These are phyloP conservation scores for Yamadazyma sp. DNA, from an alignment of 1,139 yeast genomes.

Conservation along the genomic window DNA sequence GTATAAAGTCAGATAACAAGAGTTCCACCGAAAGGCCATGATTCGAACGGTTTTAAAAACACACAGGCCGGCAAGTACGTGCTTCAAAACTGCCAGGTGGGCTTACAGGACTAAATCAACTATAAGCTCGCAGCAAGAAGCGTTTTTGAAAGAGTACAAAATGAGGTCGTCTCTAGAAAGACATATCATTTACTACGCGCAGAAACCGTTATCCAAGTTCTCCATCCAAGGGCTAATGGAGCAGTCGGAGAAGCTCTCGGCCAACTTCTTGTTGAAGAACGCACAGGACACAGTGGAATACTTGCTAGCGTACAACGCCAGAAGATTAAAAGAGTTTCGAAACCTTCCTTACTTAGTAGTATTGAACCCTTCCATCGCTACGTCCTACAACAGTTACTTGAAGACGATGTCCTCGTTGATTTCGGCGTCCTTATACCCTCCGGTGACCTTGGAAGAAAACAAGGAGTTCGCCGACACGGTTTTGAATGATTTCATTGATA, in stretches of 20 bases:
- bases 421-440: slow-evolving; percentile 37
- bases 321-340: slow-evolving; percentile 67
- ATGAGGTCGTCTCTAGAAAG: slow-evolving; percentile 52
- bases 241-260: slow-evolving; percentile 41
- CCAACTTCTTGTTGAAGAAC: slow-evolving; percentile 31
- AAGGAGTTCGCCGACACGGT: slow-evolving; percentile 45
- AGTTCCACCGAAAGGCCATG: too few species aligned
- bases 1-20: too few species aligned
- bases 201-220: slow-evolving; percentile 46
- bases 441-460: slow-evolving; percentile 55
- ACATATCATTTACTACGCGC: slow-evolving; percentile 51
- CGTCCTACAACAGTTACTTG: slow-evolving; percentile 71
- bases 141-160: slow-evolving; percentile 45
- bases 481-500: slow-evolving; percentile 60
- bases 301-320: slow-evolving; percentile 48
- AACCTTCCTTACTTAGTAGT: slow-evolving; percentile 80
- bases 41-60: too few species aligned
- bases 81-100: too few species aligned
- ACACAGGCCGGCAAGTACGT: too few species aligned
- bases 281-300: slow-evolving; percentile 47
- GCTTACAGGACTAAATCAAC: neutral
- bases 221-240: slow-evolving; percentile 45
- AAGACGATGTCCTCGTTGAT: slow-evolving; percentile 66
- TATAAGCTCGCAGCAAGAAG: slow-evolving; percentile 24
- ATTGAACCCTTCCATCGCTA: slow-evolving; percentile 86